Base-by-base conservation (phyloP, 371 early-diverging fungal genomes). In the Mucor sp. region DNA sequence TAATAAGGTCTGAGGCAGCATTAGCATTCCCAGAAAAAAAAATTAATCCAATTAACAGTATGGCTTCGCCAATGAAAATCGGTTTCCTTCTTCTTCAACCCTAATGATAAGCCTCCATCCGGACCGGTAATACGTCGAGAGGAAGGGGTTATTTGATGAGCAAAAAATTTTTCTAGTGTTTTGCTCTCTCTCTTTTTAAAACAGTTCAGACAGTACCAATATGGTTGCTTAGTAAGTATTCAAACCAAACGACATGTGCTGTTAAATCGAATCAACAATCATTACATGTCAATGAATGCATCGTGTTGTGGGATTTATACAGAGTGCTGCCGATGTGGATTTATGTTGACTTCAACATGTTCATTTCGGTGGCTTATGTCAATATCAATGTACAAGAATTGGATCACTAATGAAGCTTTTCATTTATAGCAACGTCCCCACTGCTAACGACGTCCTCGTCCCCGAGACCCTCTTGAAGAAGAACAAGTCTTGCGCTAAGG, bases 401-500 rank as follows among this genome's bases (percentile, higher is more conserved):
- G 17, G 41, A 41, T 41, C 41, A 41, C 17, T 41, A 6, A 41
- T 17, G 17, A 17, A 17, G 41, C 41, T 41, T 17, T 41, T 41
- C 5, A 41, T 17, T 41, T 44, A 60, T 75, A 85, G 84, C 74
- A 82, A 75, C 74, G 87, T 84, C 62, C 86, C 88, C 70, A 82
- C 89, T 76, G 77, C 80, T 73, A 80, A 87, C 62, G 86, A 91
- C 70, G 85, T 92, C 63, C 90, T 90, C 77, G 90, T 90, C 71
- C 98, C 98, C 79, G 98, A 98, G 89, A 95, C 98, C 63, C 89
- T 97, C 74, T 88, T 98, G 83, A 98, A 98, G 92, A 97, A 97
- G 94, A 90, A 94, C 77, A 95, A 95, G 90, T 76, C 90, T 75
- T 83, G 87, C 71, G 93, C 94, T 72, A 93, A 96, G 90, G 74